A percentile compares a stretch with the other conserved stretches of the same genome.
Conservation (phyloP, 2,329 filamentous ascomycete species). For the Trichoderma gracile region DNA sequence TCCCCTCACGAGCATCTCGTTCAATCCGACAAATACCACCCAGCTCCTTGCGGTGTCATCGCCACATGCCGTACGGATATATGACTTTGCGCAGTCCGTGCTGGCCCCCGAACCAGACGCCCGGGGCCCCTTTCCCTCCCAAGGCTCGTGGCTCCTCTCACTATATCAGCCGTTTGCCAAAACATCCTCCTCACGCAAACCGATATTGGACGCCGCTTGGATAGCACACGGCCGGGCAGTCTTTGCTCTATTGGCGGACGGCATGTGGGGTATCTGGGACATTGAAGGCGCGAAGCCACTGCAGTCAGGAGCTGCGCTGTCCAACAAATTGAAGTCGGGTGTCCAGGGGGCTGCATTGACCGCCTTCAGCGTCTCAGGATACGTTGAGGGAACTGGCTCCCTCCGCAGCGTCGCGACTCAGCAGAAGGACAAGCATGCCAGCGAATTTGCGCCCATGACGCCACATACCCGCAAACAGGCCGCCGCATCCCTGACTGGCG, state of each 20-base stretch:
- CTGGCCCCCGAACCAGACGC: slow-evolving; percentile 54
- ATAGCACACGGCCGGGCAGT: slow-evolving; percentile 61
- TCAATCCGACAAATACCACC: slow-evolving; percentile 60
- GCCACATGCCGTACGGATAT: slow-evolving; percentile 59
- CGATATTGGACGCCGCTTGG: slow-evolving; percentile 64
- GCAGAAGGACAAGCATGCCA: slow-evolving; percentile 41
- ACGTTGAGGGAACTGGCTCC: slow-evolving; percentile 60
- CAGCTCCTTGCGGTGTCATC: slow-evolving; percentile 60
- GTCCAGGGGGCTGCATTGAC: slow-evolving; percentile 60
- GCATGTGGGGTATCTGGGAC: slow-evolving; percentile 69
- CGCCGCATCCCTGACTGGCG: slow-evolving; percentile 44
- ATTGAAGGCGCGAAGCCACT: slow-evolving; percentile 58
- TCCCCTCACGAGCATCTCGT: slow-evolving; percentile 57
- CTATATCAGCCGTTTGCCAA: slow-evolving; percentile 59
- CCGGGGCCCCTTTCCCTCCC: slow-evolving; percentile 53
- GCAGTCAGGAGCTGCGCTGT: slow-evolving; percentile 44
- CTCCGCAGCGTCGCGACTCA: slow-evolving; percentile 46
- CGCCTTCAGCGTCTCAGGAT: slow-evolving; percentile 58
- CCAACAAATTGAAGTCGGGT: slow-evolving; percentile 53
- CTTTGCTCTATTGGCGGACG: slow-evolving; percentile 60
- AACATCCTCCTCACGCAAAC: slow-evolving; percentile 54
- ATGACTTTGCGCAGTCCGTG: slow-evolving; percentile 59
- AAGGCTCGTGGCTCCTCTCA: slow-evolving; percentile 65
- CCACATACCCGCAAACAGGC: slow-evolving; percentile 60
- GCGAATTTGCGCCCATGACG: slow-evolving; percentile 65